Base-by-base conservation (phyloP, 1,284 basidiomycete genomes). In the Flammula alnicola region DNA sequence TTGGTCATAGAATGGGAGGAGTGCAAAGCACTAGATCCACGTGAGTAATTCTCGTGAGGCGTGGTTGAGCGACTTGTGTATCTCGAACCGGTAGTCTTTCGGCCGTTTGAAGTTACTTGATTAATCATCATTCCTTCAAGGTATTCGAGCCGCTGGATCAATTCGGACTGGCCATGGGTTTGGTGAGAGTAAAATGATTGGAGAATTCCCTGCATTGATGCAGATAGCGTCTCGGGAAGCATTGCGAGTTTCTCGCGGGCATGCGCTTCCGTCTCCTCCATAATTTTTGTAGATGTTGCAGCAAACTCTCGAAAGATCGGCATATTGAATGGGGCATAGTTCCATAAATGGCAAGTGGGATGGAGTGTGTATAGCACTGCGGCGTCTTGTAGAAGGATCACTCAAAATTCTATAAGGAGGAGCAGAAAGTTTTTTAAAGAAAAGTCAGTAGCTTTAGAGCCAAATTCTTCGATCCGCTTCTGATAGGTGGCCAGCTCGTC, bases 341-440 rank as follows among this genome's bases (percentile, higher is more conserved):
- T 41, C 19, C 60, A 65, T 14, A 65, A 26, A 9, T 57, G 17
- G 6, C 44, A 32, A 1, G 44, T 3, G 4, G 63, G 59, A 42
- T 64, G 22, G 5, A 39, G 19, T 1, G 41, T 27, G 37, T 43
- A 63, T 3, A 65, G 49, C 3, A 66, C 33, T 6, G 63, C 65
- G 16, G 54, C 41, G 43, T 67, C 64, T 49, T 69, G 63, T 26
- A 66, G 48, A 5, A 68, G 49, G 11, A 67, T 37, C 1, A 14
- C 35, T 16, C 51, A 52, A 14, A 62, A 46, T 20, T 49, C 52
- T 4, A 33, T 17, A 1, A 66, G 46, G 3, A 63, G n/a, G 2
- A 23, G 12, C n/a, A 63, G 51, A 26, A 64, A 61, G 4, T 52
- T 38, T 10, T 22, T 37, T 1, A 63, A 52, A 2, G 60, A 49